Percentiles rank a stretch among this genome's conserved stretches.
These are phyloP conservation scores for Colletotrichum chrysophilum DNA, from an alignment of 2,329 filamentous ascomycete genomes.

Conservation along the genomic window DNA sequence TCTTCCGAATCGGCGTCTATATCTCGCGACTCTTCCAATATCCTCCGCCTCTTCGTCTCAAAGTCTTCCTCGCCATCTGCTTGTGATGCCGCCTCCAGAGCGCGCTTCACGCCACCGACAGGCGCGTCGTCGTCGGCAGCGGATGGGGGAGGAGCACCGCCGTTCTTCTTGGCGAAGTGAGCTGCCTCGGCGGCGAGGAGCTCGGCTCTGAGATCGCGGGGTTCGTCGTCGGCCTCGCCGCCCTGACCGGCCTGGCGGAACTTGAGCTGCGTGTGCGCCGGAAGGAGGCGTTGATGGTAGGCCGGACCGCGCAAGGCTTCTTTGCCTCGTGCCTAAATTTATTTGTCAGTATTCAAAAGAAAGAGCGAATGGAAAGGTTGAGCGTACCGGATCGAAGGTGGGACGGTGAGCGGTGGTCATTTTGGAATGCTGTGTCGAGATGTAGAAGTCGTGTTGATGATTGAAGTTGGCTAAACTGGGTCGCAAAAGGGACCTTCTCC, in stretches of 20 bases:
- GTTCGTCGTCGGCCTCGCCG: conserved; percentile 72
- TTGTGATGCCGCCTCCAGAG: conserved; percentile 57
- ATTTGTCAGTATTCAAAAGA: background rate
- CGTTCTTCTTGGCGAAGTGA: conserved; percentile 85
- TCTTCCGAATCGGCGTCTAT: conserved; percentile 81
- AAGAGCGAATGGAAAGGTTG: background rate
- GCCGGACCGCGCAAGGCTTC: conserved; percentile 91
- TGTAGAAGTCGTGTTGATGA: background rate
- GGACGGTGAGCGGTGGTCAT: conserved; percentile 81
- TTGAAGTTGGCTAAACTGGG: background rate
- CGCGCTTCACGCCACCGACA: conserved; percentile 63
- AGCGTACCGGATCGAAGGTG: conserved; percentile 90
- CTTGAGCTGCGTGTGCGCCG: conserved; percentile 93
- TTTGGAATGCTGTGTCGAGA: background rate
- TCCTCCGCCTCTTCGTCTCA: conserved; percentile 82
- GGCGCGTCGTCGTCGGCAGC: conserved; percentile 47
- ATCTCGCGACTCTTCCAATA: conserved; percentile 86
- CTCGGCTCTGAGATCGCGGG: conserved; percentile 85
- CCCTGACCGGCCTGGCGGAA: conserved; percentile 88
- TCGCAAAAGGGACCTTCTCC: background rate
- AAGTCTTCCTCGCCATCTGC: conserved; percentile 65
- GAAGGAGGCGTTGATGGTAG: conserved; percentile 94
- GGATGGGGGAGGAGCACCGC: conserved; percentile 51
- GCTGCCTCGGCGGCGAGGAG: conserved; percentile 87
- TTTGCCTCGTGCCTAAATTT: conserved; percentile 80